Evolutionary conservation across 176 grass and related monocot species (phyloP), one percentile per base, ranked within the genome.

Genomic region (Guadua angustifolia): DNA sequence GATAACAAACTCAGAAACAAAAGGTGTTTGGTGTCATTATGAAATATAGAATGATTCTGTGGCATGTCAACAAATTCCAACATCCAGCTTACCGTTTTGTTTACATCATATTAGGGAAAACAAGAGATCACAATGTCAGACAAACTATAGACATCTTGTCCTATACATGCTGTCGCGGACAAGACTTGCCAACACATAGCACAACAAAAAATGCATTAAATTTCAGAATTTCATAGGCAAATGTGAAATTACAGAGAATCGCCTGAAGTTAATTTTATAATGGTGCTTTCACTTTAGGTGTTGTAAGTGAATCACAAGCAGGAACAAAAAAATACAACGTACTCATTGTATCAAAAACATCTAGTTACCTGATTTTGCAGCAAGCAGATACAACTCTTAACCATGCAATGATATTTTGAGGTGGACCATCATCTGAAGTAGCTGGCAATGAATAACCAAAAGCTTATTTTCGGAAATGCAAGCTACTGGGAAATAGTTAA

Each of bases 311-410:
- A 26, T 51, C 68, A 43, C 36, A 82, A 63, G 62, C 5, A 64
- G 18, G 77, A 63, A 70, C 11, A 85, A 7, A 49, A 56, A 55
- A 74, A 16, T n/a, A 29, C 13, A 70, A 57, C 55, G 43, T 57
- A 83, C 19, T 49, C 42, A 24, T 3, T 44, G 15, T 46, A 42
- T 9, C 14, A 68, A 69, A 29, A 65, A 16, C 21, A 33, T 18
- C 24, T 43, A 73, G 9, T 87, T 93, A 95, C 93, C 96, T 98
- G 46, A 98, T 83, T 85, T 90, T 94, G 87, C 89, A 92, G 85
- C 92, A 95, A 69, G 89, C 83, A 26, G 93, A 95, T 69, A 90
- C 58, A 90, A 94, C 13, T 87, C 81, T 90, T 83, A 98, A 89
- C 93, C 91, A 95, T 80, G 83, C 89, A 87, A 72, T 82, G 75